Evolutionary conservation across 176 grass and related monocot species (phyloP).

Genomic region (Phoenix roebelenii): DNA sequence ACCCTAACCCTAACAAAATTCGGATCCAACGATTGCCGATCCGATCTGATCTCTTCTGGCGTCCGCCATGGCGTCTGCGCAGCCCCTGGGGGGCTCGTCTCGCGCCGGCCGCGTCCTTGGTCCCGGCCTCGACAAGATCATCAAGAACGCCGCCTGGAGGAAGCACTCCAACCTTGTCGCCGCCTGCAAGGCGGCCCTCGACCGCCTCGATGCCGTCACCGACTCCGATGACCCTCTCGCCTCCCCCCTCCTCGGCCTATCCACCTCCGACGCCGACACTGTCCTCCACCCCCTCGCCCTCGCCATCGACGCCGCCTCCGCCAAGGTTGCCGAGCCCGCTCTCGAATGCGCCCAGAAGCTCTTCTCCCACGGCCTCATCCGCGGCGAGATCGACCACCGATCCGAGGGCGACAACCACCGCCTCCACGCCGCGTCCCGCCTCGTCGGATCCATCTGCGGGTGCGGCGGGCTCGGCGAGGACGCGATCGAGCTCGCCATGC

Average conservation of each 20-base stretch:
- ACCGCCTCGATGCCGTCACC: slow-evolving; percentile 48
- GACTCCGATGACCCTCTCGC: slow-evolving; percentile 29
- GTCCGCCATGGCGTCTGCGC: slow-evolving; percentile 3
- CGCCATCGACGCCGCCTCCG: slow-evolving; percentile 54
- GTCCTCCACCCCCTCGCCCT: slow-evolving; percentile 47
- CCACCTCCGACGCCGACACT: slow-evolving; percentile 29
- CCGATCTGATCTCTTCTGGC: no score
- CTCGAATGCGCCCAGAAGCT: slow-evolving; percentile 68
- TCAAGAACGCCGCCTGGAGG: slow-evolving; percentile 90
- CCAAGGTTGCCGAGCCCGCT: slow-evolving; percentile 68
- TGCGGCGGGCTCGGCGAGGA: slow-evolving; percentile 54
- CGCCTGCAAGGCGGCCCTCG: slow-evolving; percentile 68
- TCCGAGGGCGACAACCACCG: slow-evolving; percentile 1
- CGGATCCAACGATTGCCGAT: no score
- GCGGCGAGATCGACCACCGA: slow-evolving; percentile 42
- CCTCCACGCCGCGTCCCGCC: slow-evolving; percentile 25
- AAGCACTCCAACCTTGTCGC: slow-evolving; percentile 75
- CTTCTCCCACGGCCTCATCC: slow-evolving; percentile 51
- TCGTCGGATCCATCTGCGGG: slow-evolving; percentile 45
- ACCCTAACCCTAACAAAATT: no score
- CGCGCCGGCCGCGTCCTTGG: slow-evolving; percentile 48
- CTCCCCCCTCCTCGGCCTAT: slow-evolving; percentile 31
- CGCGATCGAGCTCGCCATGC: slow-evolving; percentile 52
- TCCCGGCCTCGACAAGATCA: slow-evolving; percentile 90
- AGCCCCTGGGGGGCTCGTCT: slow-evolving; percentile 33